phyloP scores from a whole-genome alignment of 306 rosid genomes.

The Castanea mollissima region DNA sequence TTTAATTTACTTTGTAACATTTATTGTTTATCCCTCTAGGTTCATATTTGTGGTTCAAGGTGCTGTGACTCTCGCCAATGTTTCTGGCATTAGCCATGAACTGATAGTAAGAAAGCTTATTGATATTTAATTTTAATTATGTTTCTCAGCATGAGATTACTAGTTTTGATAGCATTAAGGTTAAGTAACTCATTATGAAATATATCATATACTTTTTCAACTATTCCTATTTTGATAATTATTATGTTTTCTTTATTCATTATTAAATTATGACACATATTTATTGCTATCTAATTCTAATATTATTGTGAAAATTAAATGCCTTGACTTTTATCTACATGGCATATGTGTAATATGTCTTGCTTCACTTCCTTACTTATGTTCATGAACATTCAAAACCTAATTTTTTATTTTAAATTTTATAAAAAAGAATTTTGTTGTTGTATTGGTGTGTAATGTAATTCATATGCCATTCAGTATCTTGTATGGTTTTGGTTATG shows the following conservation, averaged over 20 bases:
- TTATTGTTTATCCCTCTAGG: conserved; percentile 43
- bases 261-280: neutral
- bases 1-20: conserved; percentile 20
- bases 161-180: conserved; percentile 6
- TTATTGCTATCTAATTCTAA: neutral
- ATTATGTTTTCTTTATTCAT: neutral
- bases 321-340: neutral
- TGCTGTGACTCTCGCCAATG: conserved; percentile 46
- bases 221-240: neutral
- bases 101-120: conserved; percentile 49
- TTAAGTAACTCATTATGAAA: neutral
- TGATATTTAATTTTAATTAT: conserved; percentile 5
- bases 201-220: neutral
- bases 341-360: neutral
- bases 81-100: conserved; percentile 35
- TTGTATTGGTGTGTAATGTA: neutral
- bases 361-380: neutral
- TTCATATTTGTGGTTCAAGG: conserved; percentile 90
- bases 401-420: neutral
- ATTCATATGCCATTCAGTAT: neutral
- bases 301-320: neutral
- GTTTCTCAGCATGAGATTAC: conserved; percentile 13
- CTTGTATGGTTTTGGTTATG: neutral
- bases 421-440: neutral
- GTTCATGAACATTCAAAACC: neutral